Evolutionary conservation across 2,329 filamentous ascomycete species (phyloP), one percentile per base, ranked within the genome.

Genomic region (Aspergillus amoenus): DNA sequence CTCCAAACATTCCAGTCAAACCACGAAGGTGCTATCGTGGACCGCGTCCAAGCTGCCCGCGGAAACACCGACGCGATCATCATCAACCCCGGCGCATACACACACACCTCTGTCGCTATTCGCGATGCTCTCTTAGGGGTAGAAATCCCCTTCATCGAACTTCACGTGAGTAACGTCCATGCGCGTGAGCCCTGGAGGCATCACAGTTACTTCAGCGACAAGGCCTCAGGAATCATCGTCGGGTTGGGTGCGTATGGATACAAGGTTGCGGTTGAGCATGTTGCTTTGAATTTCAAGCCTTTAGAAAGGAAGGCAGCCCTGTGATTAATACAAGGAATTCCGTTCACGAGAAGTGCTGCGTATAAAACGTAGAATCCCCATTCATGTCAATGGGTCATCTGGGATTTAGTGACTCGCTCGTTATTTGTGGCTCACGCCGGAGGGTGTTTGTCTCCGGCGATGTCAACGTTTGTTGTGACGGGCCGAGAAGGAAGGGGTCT

Each of bases 121-220:
- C 80, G 90, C n/a, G 90, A 93, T 71, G 89, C 90, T 0, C 74
- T 93, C 24, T 71, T 86, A 0, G 88, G 84, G 4, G 86, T 90
- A 0, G 79, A 79, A 6, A 85, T 91, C 21, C 89, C 89, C 0
- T 93, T 92, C 65, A 78, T 93, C 46, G 90, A 93, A 75, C 73
- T 91, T n/a, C 89, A 93, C 70, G 82, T 92, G 34, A 86, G 81
- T 55, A 93, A 93, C 70, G 83, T 92, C 2, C 88, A 93, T 71
- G 82, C 84, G 30, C 74, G 90, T 8, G 90, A 93, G 75, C 66
- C 79, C 1, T 93, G 84, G 66, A 79, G 89, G 52, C 82, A 85
- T 63, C 85, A 88, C 61, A 90, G 87, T 61, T 91, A 88, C 67
- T 77, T 93, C 62, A 86, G 83, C 64, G 89, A 93, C 70, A 92